Percentiles rank a stretch among this genome's conserved stretches.
These are phyloP conservation scores for Wallacemonas sp. DNA, from an alignment of 208 protist genomes.

Conservation along the genomic window DNA sequence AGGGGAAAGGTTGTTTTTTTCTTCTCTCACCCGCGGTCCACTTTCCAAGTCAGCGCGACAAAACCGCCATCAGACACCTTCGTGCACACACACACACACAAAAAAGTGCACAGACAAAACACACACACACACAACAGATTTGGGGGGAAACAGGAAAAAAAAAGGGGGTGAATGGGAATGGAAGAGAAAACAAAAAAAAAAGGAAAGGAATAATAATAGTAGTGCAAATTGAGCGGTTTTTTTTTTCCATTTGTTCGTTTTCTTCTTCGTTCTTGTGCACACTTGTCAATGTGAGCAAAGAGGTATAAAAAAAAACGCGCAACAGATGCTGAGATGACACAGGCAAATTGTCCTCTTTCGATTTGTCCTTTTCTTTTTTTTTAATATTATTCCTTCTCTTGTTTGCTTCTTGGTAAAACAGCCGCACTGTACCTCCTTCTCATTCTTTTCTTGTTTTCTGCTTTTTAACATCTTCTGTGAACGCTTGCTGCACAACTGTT, in stretches of 20 bases:
- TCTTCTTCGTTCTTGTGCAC: no score
- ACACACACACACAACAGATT: slow-evolving; percentile 5
- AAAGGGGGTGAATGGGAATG: background rate
- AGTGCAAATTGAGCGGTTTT: no score
- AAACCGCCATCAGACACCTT: background rate
- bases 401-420: background rate
- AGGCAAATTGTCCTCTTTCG: background rate
- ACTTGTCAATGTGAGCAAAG: no score
- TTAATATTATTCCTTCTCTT: background rate
- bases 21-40: slow-evolving; percentile 9
- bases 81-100: slow-evolving; percentile 16
- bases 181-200: slow-evolving; percentile 7
- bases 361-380: background rate
- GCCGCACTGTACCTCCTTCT: background rate
- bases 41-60: no score
- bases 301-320: no score
- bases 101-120: background rate
- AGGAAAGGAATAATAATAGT: slow-evolving; percentile 8
- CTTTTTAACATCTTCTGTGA: background rate
- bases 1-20: no score
- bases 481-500: no score
- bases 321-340: no score
- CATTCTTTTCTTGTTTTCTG: background rate
- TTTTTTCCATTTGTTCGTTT: no score
- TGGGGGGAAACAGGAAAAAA: no score